Base-by-base conservation (phyloP, 495 filamentous ascomycete genomes). In the Penicillium ochrochloron region DNA sequence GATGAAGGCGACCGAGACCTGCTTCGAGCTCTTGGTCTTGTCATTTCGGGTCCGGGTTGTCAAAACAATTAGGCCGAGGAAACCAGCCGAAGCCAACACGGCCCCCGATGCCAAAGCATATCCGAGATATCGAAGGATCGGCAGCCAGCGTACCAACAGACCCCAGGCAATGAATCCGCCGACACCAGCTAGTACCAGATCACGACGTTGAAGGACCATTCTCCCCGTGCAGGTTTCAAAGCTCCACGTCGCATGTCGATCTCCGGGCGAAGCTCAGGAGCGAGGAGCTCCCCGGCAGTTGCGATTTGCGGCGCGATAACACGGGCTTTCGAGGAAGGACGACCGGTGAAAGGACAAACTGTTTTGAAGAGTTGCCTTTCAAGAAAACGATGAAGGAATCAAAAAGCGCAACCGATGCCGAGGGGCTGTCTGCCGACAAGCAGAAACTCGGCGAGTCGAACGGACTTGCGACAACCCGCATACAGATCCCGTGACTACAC, bases 91-190 rank as follows among this genome's bases (percentile, higher is more conserved):
- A 33, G 87, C 77, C 59, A 90, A 60, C 51, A 88, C 63, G 59
- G 82, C 76, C 65, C 93, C 93, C 60, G 85, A 78, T 60, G 88
- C 76, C 73, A 96, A 90, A 57, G 92, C 92, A 72, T 92, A 90
- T 68, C 89, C 91, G 29, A 89, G 82, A 82, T 88, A 96, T 73
- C 92, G 90, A 44, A 96, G 82, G 39, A 85, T 69, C 11, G 94
- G 93, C 70, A 90, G 78, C 89, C 91, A 95, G 78, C 88, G 85
- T 63, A 92, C 87, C 35, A 88, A 84, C 72, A 91, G 88, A 23
- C 90, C 92, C 93, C 93, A 97, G 66, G 92, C 86, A 68, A 97
- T 83, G 75, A 96, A 96, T 66, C 75, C 84, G 73, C 83, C 86
- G 67, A 91, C 76, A 70, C 84, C 85, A 68, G 89, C 86, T 69